These are phyloP conservation scores for Penstemon newberryi DNA, from an alignment of 257 asterid species.

Conservation along the genomic window DNA sequence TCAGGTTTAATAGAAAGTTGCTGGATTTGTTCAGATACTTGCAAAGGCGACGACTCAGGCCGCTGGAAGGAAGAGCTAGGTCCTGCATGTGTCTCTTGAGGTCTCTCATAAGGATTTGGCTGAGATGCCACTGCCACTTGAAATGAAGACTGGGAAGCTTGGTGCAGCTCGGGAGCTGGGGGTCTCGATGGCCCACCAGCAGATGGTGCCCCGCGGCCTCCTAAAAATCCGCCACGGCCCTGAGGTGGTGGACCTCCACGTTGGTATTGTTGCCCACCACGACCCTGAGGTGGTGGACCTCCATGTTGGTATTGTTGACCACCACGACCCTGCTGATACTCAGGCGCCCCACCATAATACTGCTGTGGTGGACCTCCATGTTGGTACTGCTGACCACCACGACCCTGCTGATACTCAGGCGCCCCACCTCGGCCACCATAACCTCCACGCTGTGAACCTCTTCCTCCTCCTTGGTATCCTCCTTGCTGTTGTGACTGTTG, in stretches of 20 bases:
- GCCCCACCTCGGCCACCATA: conserved; percentile 50
- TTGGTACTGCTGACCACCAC: conserved; percentile 39
- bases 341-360: conserved; percentile 37
- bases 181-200: conserved; percentile 76
- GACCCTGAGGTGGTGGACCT: conserved; percentile 53
- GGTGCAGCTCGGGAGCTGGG: conserved; percentile 95
- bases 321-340: conserved; percentile 49
- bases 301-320: conserved; percentile 58
- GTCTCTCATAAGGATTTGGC: conserved; percentile 41
- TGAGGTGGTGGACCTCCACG: conserved; percentile 59
- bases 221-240: conserved; percentile 51
- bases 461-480: conserved; percentile 48
- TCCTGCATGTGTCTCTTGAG: conserved; percentile 44
- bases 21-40: conserved; percentile 45
- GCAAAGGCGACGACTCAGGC: conserved; percentile 42
- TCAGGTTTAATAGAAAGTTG: conserved; percentile 52
- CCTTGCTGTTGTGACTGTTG: conserved; percentile 51
- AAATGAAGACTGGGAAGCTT: conserved; percentile 66
- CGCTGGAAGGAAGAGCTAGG: conserved; percentile 56
- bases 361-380: conserved; percentile 35
- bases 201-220: conserved; percentile 66
- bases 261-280: conserved; percentile 49
- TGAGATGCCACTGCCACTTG: conserved; percentile 51
- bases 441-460: conserved; percentile 56
- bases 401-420: conserved; percentile 39